A percentile compares a stretch with the other conserved stretches of the same genome.
phyloP scores from a whole-genome alignment of 352 stramenopile species.

The Globisporangium polare region DNA sequence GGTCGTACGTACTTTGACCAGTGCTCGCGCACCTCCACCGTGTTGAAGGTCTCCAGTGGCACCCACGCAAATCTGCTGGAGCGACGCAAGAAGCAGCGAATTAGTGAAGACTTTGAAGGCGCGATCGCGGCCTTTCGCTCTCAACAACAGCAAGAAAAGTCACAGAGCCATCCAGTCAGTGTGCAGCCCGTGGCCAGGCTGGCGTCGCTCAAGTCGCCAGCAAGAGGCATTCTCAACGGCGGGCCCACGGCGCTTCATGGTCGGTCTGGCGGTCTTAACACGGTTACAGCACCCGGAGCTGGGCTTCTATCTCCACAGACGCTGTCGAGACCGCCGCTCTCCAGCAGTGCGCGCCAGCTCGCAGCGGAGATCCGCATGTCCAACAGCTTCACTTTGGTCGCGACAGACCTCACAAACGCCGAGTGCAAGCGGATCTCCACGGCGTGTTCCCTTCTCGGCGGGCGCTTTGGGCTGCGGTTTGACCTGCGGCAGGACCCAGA shows the following conservation, averaged over 20 bases:
- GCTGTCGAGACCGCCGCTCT: constrained; percentile 12
- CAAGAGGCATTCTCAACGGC: constrained; percentile 16
- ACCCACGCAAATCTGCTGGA: background rate
- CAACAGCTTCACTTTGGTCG: constrained; percentile 47
- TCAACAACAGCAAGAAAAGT: constrained; percentile 9
- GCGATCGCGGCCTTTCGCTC: constrained; percentile 45
- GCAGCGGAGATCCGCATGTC: constrained; percentile 7
- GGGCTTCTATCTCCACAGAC: background rate
- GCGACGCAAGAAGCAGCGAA: constrained; percentile 24
- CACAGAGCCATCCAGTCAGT: background rate
- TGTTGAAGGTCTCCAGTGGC: background rate
- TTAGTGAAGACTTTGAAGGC: constrained; percentile 47
- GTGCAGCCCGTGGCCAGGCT: constrained; percentile 2
- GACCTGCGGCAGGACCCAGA: constrained; percentile 48
- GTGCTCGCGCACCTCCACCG: constrained; percentile 3
- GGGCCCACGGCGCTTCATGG: background rate
- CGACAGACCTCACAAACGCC: constrained; percentile 50
- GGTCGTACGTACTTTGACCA: background rate
- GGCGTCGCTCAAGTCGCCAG: background rate
- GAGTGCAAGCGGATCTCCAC: constrained; percentile 52
- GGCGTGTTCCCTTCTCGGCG: constrained; percentile 57
- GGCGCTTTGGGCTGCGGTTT: constrained; percentile 71
- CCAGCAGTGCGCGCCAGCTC: constrained; percentile 6
- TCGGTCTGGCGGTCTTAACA: background rate
- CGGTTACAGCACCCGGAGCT: constrained; percentile 1